These are phyloP conservation scores for Paecilomyces sp. DNA, from an alignment of 2,329 filamentous ascomycete species.

Conservation along the genomic window DNA sequence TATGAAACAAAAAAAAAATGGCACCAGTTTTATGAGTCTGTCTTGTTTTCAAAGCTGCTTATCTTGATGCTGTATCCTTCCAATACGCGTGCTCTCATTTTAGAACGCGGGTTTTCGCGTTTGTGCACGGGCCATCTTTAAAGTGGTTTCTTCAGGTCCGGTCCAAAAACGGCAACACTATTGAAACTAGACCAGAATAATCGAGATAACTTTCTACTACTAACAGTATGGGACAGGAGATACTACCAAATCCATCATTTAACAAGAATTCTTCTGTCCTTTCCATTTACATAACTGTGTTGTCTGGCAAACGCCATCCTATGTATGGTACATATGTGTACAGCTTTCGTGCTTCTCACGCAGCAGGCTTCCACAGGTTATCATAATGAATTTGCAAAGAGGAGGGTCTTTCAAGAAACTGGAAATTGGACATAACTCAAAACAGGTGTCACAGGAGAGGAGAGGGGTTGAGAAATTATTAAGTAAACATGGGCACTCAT, in stretches of 20 bases:
- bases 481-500: background rate
- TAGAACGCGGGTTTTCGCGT: slow-evolving; percentile 26
- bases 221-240: background rate
- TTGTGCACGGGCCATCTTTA: slow-evolving; percentile 24
- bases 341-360: background rate
- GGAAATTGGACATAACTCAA: background rate
- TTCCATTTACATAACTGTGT: background rate
- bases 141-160: slow-evolving; percentile 9
- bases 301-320: background rate
- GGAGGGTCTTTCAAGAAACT: background rate
- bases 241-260: background rate
- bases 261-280: background rate
- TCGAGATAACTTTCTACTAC: background rate
- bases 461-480: background rate
- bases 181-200: background rate
- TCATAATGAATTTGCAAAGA: background rate
- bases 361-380: background rate
- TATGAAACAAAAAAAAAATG: background rate
- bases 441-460: background rate
- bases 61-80: background rate
- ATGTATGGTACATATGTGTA: background rate
- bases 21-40: background rate
- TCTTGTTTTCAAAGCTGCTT: background rate
- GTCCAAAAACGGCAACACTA: background rate
- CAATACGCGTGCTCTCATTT: background rate